These are phyloP conservation scores for Diatrype stigma DNA, from an alignment of 2,329 filamentous ascomycete genomes.

Conservation along the genomic window DNA sequence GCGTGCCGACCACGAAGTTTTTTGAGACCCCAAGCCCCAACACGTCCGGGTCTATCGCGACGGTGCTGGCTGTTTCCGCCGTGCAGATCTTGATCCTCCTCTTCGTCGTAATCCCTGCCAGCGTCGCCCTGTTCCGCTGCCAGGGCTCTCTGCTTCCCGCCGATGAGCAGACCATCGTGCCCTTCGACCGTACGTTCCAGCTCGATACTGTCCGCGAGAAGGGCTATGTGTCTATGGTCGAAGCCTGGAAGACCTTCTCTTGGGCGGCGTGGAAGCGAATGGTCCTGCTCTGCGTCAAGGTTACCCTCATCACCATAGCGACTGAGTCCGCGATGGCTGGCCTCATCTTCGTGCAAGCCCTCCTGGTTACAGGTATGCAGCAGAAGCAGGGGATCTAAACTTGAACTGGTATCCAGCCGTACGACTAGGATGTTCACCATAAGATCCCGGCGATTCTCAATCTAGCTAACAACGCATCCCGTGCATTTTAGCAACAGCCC, in stretches of 20 bases:
- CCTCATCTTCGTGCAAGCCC: slow-evolving; percentile 17
- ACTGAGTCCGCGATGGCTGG: slow-evolving; percentile 40
- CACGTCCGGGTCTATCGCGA: slow-evolving; percentile 23
- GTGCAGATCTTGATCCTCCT: slow-evolving; percentile 46
- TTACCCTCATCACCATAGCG: slow-evolving; percentile 49
- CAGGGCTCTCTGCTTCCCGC: slow-evolving; percentile 78
- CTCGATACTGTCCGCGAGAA: slow-evolving; percentile 64
- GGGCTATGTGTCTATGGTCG: slow-evolving; percentile 62
- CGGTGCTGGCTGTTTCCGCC: slow-evolving; percentile 37
- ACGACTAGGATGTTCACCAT: no score
- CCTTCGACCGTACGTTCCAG: slow-evolving; percentile 78
- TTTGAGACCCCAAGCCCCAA: background rate
- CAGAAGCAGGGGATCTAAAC: background rate
- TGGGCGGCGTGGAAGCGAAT: slow-evolving; percentile 65
- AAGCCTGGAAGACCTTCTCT: slow-evolving; percentile 74
- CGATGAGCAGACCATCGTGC: slow-evolving; percentile 73
- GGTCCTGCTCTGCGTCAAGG: slow-evolving; percentile 68
- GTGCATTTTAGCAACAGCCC: no score
- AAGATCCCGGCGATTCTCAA: no score
- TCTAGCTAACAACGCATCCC: no score
- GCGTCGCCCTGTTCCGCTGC: slow-evolving; percentile 70
- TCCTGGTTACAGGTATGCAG: background rate
- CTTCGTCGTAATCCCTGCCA: slow-evolving; percentile 66
- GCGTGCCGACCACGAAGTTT: slow-evolving; percentile 28
- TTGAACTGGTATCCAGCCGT: no score